A percentile compares a stretch with the other conserved stretches of the same genome.
Conservation (phyloP, 495 filamentous ascomycete genomes). For the Xylaria bambusicola region DNA sequence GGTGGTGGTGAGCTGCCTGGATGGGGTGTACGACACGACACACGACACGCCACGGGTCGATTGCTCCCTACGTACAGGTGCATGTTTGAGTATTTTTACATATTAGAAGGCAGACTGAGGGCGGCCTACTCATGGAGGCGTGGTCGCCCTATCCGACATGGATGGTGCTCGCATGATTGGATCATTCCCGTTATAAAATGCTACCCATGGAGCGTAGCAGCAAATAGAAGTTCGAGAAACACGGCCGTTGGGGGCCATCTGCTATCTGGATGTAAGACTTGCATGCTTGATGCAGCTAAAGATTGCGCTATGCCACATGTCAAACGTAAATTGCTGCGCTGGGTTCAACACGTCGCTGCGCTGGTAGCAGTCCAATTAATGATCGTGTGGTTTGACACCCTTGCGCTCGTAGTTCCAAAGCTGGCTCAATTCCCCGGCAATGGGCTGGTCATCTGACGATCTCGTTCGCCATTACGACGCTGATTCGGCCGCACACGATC, state of each 20-base stretch:
- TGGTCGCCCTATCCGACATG: neutral
- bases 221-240: constrained; percentile 8
- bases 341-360: constrained; percentile 4
- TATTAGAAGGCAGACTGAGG: neutral
- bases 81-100: neutral
- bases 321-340: constrained; percentile 10
- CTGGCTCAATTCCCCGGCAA: neutral
- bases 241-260: constrained; percentile 7
- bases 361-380: constrained; percentile 9
- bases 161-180: neutral
- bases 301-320: constrained; percentile 15
- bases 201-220: neutral
- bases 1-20: neutral
- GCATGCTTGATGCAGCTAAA: constrained; percentile 14
- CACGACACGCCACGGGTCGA: constrained; percentile 3
- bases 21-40: neutral
- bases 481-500: neutral
- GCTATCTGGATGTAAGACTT: constrained; percentile 11
- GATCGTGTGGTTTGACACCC: constrained; percentile 9
- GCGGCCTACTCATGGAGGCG: neutral
- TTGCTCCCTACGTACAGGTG: neutral
- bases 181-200: neutral
- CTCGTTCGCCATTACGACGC: neutral
- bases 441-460: constrained; percentile 7
- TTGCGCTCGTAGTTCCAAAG: neutral